These are phyloP conservation scores for Canavalia gladiata DNA, from an alignment of 306 rosid species.

Conservation along the genomic window DNA sequence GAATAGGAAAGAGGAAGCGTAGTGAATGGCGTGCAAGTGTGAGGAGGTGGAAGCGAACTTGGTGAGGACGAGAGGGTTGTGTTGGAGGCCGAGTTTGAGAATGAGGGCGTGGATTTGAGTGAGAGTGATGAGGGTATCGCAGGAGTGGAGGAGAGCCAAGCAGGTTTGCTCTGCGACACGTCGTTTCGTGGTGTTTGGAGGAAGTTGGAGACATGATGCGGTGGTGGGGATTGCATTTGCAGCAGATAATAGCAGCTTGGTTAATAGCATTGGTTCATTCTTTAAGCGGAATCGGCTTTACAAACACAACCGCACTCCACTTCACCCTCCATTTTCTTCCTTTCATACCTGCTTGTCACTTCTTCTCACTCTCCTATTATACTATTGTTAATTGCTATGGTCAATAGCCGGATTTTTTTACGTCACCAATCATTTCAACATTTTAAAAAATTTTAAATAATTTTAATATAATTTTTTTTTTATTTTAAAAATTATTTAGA, in stretches of 20 bases:
- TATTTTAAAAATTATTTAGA: too few species aligned
- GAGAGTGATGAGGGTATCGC: conserved; percentile 57
- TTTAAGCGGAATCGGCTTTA: background rate
- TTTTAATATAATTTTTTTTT: too few species aligned
- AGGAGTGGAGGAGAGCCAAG: conserved; percentile 63
- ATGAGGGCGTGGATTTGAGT: conserved; percentile 71
- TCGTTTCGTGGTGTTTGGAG: conserved; percentile 41
- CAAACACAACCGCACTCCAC: too few species aligned
- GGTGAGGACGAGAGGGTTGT: conserved; percentile 83
- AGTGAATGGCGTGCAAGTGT: conserved; percentile 57
- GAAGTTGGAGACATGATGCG: conserved; percentile 30
- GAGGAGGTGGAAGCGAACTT: conserved; percentile 82
- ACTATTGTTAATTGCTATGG: background rate
- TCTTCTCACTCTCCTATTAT: too few species aligned
- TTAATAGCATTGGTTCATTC: conserved; percentile 51
- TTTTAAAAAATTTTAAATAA: too few species aligned
- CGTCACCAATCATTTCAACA: too few species aligned
- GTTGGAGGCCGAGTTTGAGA: conserved; percentile 72
- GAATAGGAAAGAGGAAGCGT: conserved; percentile 74
- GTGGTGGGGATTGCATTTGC: conserved; percentile 16
- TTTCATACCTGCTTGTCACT: too few species aligned
- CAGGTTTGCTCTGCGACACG: conserved; percentile 80
- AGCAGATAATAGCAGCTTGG: conserved; percentile 44
- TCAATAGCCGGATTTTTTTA: too few species aligned
- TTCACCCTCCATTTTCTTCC: too few species aligned